Evolutionary conservation across 495 filamentous ascomycete genomes (phyloP), one percentile per base, ranked within the genome.

Genomic region (Glutinoglossum americanum): DNA sequence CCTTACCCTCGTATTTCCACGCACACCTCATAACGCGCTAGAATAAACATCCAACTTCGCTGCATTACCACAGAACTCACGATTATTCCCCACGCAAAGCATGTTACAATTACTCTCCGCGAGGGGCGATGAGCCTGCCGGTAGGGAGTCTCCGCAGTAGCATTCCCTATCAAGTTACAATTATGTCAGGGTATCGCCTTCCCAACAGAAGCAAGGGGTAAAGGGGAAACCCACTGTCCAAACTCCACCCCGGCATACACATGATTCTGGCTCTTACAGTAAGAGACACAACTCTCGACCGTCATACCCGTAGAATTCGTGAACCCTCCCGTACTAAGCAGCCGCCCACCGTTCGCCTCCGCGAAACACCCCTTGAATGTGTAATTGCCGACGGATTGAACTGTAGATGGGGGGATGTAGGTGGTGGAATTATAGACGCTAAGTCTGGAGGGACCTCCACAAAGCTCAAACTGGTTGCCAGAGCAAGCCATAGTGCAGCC

Each of bases 1-100:
- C n/a, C n/a, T n/a, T n/a, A n/a, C n/a, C n/a, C n/a, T n/a, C n/a
- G n/a, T n/a, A n/a, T n/a, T n/a, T n/a, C n/a, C n/a, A n/a, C n/a
- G n/a, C n/a, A n/a, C n/a, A n/a, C n/a, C n/a, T n/a, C n/a, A 35
- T 35, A 4, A 35, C 37, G 15, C 37, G 15, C 2, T 41, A 30
- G 55, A 55, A 27, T 63, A 69, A 13, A 69, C 39, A 28, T 63
- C 68, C 37, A 69, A 23, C 35, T 61, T 61, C 4, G 57, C 57
- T 30, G 51, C 58, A 1, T 68, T 72, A 32, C 74, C 73, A 55
- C 74, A 75, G 19, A 57, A 69, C 64, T 72, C 69, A 1, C 55
- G 59, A 10, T 57, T 44, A 51, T 72, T 61, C 0, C 74, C 74
- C 15, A 58, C 66, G 60, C 73, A 76, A 4, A 63, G 49, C 60